These are phyloP conservation scores for Metarhizium rileyi DNA, from an alignment of 2,329 filamentous ascomycete species.

Conservation along the genomic window DNA sequence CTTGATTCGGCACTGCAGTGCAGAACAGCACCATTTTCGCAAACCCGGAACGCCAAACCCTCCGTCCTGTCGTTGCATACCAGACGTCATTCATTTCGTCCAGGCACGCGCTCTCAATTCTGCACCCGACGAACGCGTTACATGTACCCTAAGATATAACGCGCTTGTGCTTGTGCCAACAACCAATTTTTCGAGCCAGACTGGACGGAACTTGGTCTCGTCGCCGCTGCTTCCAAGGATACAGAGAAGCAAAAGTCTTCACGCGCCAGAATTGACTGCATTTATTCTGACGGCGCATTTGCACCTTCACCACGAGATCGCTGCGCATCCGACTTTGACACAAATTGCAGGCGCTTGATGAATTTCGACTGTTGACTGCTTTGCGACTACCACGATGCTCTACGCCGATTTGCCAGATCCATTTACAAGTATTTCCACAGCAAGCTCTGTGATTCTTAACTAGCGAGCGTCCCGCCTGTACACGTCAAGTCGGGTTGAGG, in stretches of 20 bases:
- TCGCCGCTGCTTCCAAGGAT: neutral
- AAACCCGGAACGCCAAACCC: neutral
- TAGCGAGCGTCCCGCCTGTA: conserved; percentile 1
- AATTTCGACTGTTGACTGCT: neutral
- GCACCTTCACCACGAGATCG: too few species aligned
- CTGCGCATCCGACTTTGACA: neutral
- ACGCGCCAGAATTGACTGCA: neutral
- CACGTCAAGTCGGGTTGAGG: neutral
- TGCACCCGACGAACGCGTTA: neutral
- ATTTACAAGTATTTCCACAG: neutral
- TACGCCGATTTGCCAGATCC: conserved; percentile 3
- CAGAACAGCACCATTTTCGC: neutral
- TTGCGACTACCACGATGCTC: conserved; percentile 6
- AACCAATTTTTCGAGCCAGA: neutral
- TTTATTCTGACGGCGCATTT: neutral
- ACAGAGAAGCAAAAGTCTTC: neutral
- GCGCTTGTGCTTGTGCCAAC: neutral
- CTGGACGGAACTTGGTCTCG: neutral
- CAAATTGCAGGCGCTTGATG: neutral
- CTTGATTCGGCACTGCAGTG: neutral
- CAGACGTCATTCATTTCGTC: neutral
- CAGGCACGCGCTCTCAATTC: neutral
- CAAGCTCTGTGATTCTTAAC: neutral
- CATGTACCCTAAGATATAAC: neutral
- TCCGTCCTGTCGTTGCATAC: neutral